These are phyloP conservation scores for Phytophthora idaei DNA, from an alignment of 352 stramenopile species.

Conservation along the genomic window DNA sequence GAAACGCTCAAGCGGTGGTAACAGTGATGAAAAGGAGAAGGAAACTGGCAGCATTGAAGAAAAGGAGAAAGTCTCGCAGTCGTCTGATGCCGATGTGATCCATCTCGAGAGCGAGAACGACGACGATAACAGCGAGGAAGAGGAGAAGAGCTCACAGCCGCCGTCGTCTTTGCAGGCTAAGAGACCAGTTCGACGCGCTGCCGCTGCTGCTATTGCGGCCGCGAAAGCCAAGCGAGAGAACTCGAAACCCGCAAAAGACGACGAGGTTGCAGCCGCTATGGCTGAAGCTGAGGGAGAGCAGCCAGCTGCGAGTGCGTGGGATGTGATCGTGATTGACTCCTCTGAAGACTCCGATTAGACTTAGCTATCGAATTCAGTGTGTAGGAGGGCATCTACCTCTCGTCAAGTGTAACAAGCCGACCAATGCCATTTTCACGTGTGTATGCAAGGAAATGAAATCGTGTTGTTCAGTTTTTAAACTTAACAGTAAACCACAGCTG, in stretches of 20 bases:
- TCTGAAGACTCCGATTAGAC: slow-evolving; percentile 49
- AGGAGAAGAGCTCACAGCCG: not conserved
- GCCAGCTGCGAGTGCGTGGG: slow-evolving; percentile 49
- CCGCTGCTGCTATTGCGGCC: slow-evolving; percentile 15
- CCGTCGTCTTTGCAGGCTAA: slow-evolving; percentile 3
- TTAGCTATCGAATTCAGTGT: slow-evolving; percentile 26
- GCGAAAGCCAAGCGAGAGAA: slow-evolving; percentile 18
- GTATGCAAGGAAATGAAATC: slow-evolving; percentile 9
- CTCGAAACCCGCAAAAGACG: not conserved
- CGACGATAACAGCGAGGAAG: slow-evolving; percentile 8
- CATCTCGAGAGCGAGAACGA: slow-evolving; percentile 18
- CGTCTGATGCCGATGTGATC: slow-evolving; percentile 12
- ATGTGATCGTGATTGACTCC: slow-evolving; percentile 86
- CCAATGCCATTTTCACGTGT: slow-evolving; percentile 15
- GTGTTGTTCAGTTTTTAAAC: not conserved
- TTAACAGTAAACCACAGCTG: too few species aligned
- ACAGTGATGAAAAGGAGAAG: slow-evolving; percentile 6
- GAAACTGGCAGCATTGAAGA: not conserved
- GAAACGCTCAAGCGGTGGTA: not conserved
- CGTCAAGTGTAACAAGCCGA: slow-evolving; percentile 14
- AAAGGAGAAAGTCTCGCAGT: slow-evolving; percentile 8
- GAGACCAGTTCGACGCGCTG: slow-evolving; percentile 1
- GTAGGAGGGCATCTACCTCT: slow-evolving; percentile 9
- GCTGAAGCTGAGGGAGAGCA: slow-evolving; percentile 27
- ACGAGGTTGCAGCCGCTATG: not conserved